Base-by-base conservation (phyloP, 352 stramenopile genomes). In the Phytopythium ostracodes region DNA sequence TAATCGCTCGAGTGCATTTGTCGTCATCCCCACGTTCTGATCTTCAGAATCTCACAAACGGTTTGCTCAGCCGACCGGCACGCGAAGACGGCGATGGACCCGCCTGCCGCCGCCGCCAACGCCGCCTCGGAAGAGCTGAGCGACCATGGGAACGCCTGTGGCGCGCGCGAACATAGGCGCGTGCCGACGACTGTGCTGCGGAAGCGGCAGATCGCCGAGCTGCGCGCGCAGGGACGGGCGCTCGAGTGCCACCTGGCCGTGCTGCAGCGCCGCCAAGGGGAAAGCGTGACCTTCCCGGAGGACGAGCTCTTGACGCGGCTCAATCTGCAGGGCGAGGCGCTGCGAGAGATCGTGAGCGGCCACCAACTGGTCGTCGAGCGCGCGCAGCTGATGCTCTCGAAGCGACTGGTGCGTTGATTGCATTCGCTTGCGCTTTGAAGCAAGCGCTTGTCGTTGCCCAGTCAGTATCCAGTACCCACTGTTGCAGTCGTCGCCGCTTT, bases 341-440 rank as follows among this genome's bases (percentile, higher is more conserved):
- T 56, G 15, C 50, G 50, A 7, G 50, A 40, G 17, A 42, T 56
- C 18, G 29, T 56, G 12, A 18, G 27, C 29, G 18, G 50, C 17
- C 14, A 25, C 7, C 50, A 56, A 20, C 6, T 56, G 27, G 27
- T 56, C 29, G 15, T 56, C 15, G 50, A 56, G 29, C 50, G 50
- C 18, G 50, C 50, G 27, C 50, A 56, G 29, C 50, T 56, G 10
- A 56, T 56, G 50, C 50, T 56, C 7, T 56, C 50, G 22, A 31
- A 52, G 46, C 46, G 46, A 42, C 43, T 56, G 29, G 40, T 47
- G 15, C 59, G 54, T 58, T 61, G 7, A n/a, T n/a, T n/a, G n/a
- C n/a, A n/a, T n/a, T n/a, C n/a, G n/a, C n/a, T n/a, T n/a, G n/a
- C n/a, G n/a, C n/a, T n/a, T n/a, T n/a, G n/a, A n/a, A n/a, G n/a